Evolutionary conservation across 2,329 filamentous ascomycete genomes (phyloP), one percentile per base, ranked within the genome.

Genomic region (Aspergillus sp.): DNA sequence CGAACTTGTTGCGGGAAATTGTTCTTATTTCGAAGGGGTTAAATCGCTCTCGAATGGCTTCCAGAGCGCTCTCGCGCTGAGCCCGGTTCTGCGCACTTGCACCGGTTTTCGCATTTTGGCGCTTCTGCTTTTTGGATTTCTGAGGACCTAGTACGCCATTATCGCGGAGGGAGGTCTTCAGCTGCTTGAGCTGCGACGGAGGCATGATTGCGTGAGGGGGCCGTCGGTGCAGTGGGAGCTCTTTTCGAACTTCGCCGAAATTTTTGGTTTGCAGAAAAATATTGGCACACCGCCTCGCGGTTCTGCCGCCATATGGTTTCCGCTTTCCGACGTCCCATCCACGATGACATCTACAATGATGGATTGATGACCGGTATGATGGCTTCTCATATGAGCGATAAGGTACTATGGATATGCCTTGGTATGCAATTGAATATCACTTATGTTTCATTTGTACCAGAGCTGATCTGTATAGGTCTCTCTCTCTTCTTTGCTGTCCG

Each of bases 11-110:
- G 0, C 88, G 89, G 1, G 87, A 82, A 41, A 89, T 86, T 58
- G 89, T 86, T 76, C 96, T 96, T 73, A 96, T 85, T 71, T 99
- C 95, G 76, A 99, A 99, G 0, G 95, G 95, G 73, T 99, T 99
- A 84, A 98, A 98, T 66, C 93, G 89, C 70, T 98, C 93, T 70
- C 95, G 89, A 72, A 99, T 97, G 57, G 85, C 86, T 66, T 90
- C 87, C 61, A 99, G 82, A 15, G 92, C 90, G 56, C 86, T 88
- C 69, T 89, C 85, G 70, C 89, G 86, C 72, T 91, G 86, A 24
- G 91, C 83, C 59, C 90, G 87, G 75, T 91, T 90, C 68, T 93
- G 88, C 66, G 83, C 85, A 61, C 82, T 83, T 56, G 84, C 86
- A 51, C 83, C 84, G 75, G 86, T 86, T 73, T 87, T 86, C 54